phyloP scores from a whole-genome alignment of 2,329 filamentous ascomycete genomes.

The Claviceps spartinae region DNA sequence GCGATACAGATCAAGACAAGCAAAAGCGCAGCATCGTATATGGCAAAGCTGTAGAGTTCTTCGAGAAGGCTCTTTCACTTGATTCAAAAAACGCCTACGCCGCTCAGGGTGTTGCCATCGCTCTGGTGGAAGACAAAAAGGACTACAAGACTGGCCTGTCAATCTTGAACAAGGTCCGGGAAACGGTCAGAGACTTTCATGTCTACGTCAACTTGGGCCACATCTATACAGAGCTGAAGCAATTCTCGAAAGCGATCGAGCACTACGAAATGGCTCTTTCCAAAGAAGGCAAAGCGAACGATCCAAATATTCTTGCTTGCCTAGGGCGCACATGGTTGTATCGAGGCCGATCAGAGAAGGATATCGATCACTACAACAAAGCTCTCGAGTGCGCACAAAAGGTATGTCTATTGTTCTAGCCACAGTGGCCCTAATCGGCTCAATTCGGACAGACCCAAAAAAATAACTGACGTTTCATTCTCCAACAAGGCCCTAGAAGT shows the following conservation, averaged over 20 bases:
- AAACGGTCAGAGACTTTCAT: constrained; percentile 77
- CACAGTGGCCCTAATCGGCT: no score
- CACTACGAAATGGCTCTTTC: constrained; percentile 79
- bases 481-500: constrained; percentile 52
- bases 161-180: constrained; percentile 80
- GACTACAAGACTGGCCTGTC: constrained; percentile 70
- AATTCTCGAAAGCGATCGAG: constrained; percentile 85
- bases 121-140: constrained; percentile 86
- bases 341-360: constrained; percentile 53
- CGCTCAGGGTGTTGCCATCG: constrained; percentile 89
- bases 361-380: constrained; percentile 42
- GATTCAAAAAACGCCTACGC: constrained; percentile 93
- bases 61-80: constrained; percentile 91
- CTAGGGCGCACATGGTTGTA: constrained; percentile 79
- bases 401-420: constrained; percentile 25
- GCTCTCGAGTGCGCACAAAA: constrained; percentile 49
- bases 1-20: constrained; percentile 78
- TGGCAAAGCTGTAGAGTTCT: constrained; percentile 90
- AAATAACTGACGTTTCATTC: not conserved
- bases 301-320: constrained; percentile 70
- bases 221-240: constrained; percentile 77
- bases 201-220: constrained; percentile 91
- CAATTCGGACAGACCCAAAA: no score
- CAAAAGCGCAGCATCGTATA: constrained; percentile 82
- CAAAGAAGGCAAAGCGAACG: constrained; percentile 59